Evolutionary conservation across 164 flowering plant species (phyloP).

Genomic region (Stephania yunnanensis): DNA sequence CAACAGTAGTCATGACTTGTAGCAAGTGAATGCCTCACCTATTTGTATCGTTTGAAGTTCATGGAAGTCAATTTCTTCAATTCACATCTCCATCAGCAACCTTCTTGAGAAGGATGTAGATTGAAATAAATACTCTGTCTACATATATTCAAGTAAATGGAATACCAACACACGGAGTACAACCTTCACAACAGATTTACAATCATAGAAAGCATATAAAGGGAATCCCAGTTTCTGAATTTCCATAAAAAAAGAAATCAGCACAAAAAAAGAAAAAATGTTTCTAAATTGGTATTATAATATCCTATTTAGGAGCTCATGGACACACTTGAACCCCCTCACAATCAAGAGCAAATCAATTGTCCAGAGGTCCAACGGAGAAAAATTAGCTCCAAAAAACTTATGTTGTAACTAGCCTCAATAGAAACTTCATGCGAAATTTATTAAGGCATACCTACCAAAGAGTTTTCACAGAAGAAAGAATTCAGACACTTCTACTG

Average conservation of each 20-base stretch:
- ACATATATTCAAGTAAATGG: too few species aligned
- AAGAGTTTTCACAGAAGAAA: not conserved
- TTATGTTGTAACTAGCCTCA: not conserved
- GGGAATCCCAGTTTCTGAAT: not conserved
- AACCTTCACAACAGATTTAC: not conserved
- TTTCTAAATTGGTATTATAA: not conserved
- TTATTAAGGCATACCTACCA: not conserved
- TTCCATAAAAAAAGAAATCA: not conserved
- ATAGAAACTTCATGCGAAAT: not conserved
- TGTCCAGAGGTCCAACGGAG: not conserved
- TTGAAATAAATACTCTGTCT: too few species aligned
- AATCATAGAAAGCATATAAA: too few species aligned
- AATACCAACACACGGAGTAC: too few species aligned
- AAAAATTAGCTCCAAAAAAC: not conserved
- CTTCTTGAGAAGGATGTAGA: too few species aligned
- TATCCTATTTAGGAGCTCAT: not conserved
- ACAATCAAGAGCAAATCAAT: not conserved
- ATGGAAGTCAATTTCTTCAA: too few species aligned
- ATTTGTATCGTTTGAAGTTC: too few species aligned
- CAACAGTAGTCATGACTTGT: too few species aligned
- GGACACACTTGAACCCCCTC: not conserved
- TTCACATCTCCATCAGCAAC: too few species aligned
- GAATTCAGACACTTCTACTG: not conserved
- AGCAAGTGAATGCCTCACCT: too few species aligned
- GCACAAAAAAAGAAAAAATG: not conserved